Conservation (phyloP, 2,329 filamentous ascomycete genomes). For the Mariannaea elegans region DNA sequence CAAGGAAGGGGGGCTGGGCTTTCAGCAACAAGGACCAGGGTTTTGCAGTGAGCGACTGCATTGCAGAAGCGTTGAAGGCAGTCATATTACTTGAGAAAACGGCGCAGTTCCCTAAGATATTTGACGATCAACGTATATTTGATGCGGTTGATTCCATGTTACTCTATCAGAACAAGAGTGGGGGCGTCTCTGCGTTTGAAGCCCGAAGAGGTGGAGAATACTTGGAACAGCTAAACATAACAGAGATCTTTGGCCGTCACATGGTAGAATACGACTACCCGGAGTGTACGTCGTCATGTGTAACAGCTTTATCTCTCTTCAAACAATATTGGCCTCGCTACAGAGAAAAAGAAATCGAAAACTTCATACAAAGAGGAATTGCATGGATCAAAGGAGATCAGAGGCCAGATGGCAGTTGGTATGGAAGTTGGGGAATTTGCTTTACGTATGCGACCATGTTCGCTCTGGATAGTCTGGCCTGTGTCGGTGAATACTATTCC, state of each 20-base stretch:
- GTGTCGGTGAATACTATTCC: slow-evolving; percentile 80
- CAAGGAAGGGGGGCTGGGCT: slow-evolving; percentile 90
- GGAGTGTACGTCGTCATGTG: slow-evolving; percentile 93
- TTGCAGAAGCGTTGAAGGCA: slow-evolving; percentile 86
- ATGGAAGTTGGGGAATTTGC: slow-evolving; percentile 96
- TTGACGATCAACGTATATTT: slow-evolving; percentile 80
- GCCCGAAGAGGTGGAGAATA: slow-evolving; percentile 77
- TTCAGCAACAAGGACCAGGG: slow-evolving; percentile 93
- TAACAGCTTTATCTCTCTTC: slow-evolving; percentile 87
- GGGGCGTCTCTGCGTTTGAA: slow-evolving; percentile 94
- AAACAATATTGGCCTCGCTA: slow-evolving; percentile 82
- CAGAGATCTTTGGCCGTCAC: slow-evolving; percentile 93
- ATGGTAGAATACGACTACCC: slow-evolving; percentile 99
- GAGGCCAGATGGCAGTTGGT: slow-evolving; percentile 88
- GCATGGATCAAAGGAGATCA: slow-evolving; percentile 84
- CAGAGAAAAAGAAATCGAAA: slow-evolving; percentile 75
- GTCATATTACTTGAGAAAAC: slow-evolving; percentile 84
- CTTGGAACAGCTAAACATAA: slow-evolving; percentile 88
- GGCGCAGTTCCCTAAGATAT: slow-evolving; percentile 74
- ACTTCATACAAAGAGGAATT: slow-evolving; percentile 77
- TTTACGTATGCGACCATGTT: slow-evolving; percentile 98
- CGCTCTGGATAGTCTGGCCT: slow-evolving; percentile 83
- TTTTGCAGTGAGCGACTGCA: slow-evolving; percentile 94
- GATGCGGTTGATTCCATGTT: slow-evolving; percentile 90
- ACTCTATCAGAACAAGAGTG: slow-evolving; percentile 89